Evolutionary conservation across 352 stramenopile species (phyloP).

Genomic region (Pythium insidiosum): DNA sequence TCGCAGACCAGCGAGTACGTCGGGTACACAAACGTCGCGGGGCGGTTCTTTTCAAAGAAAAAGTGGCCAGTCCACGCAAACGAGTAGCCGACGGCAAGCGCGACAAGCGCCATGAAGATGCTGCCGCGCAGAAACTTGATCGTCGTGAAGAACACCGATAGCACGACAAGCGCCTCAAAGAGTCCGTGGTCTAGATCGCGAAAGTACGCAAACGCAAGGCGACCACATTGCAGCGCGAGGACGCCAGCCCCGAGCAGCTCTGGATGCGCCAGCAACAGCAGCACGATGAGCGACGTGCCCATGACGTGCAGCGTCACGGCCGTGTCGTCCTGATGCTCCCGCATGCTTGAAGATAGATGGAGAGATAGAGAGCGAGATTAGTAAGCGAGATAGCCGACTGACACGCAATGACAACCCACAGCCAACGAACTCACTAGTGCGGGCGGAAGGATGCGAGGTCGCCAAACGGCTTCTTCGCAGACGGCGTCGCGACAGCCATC

Average conservation of each 20-base stretch:
- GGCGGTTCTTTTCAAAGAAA: conserved; percentile 48
- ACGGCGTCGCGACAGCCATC: conserved; percentile 15
- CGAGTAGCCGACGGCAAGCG: conserved; percentile 32
- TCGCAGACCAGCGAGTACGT: conserved; percentile 55
- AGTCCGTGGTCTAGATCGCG: conserved; percentile 30
- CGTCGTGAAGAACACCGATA: conserved; percentile 21
- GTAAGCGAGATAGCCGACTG: too few relatives aligned
- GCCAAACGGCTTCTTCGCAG: conserved; percentile 25
- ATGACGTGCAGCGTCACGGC: conserved; percentile 31
- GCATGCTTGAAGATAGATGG: conserved; percentile 7
- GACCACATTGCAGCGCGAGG: conserved; percentile 22
- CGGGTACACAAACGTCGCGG: conserved; percentile 64
- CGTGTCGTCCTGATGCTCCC: conserved; percentile 37
- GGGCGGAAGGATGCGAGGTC: conserved; percentile 33
- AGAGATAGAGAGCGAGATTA: too few relatives aligned
- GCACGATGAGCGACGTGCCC: conserved; percentile 29
- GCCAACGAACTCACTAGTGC: conserved; percentile 24
- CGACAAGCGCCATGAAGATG: conserved; percentile 5
- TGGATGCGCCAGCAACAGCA: conserved; percentile 25
- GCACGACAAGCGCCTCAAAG: conserved; percentile 17
- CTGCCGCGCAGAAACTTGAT: conserved; percentile 28
- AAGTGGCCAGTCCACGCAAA: conserved; percentile 66
- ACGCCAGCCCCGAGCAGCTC: conserved; percentile 24
- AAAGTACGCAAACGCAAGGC: conserved; percentile 28
- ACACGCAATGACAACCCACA: neutral